Conservation (phyloP, 1,284 basidiomycete species). For the Ustilago shanxiensis region DNA sequence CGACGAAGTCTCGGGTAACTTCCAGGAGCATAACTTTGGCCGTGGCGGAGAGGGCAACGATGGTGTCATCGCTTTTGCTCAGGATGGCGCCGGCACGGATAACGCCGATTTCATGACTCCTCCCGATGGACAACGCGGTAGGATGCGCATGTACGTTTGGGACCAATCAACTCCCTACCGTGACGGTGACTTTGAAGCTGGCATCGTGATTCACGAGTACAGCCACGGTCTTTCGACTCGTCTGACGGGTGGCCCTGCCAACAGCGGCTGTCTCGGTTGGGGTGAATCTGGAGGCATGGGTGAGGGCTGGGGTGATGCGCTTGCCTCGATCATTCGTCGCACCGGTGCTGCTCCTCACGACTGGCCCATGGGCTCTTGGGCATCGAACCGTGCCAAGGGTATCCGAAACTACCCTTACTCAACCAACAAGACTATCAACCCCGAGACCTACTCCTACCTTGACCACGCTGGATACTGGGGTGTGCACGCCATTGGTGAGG, state of each 20-base stretch:
- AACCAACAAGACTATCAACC: constrained; percentile 80
- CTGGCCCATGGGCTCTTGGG: constrained; percentile 90
- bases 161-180: constrained; percentile 77
- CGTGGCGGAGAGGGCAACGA: constrained; percentile 87
- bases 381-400: constrained; percentile 80
- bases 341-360: constrained; percentile 72
- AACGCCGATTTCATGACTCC: constrained; percentile 75
- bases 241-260: constrained; percentile 90
- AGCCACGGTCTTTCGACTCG: constrained; percentile 91
- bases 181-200: constrained; percentile 87
- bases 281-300: constrained; percentile 96
- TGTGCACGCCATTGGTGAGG: constrained; percentile 87
- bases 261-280: constrained; percentile 88
- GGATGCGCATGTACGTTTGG: constrained; percentile 98
- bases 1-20: constrained; percentile 91
- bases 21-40: constrained; percentile 96
- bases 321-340: constrained; percentile 76
- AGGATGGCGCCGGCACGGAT: constrained; percentile 85
- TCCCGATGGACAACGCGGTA: constrained; percentile 77
- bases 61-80: constrained; percentile 92
- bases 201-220: constrained; percentile 69
- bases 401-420: constrained; percentile 82
- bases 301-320: constrained; percentile 81
- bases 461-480: constrained; percentile 80
- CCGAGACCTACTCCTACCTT: constrained; percentile 93